Evolutionary conservation across 768 basidiomycete genomes (phyloP).

Genomic region (Suillus hirtellus): DNA sequence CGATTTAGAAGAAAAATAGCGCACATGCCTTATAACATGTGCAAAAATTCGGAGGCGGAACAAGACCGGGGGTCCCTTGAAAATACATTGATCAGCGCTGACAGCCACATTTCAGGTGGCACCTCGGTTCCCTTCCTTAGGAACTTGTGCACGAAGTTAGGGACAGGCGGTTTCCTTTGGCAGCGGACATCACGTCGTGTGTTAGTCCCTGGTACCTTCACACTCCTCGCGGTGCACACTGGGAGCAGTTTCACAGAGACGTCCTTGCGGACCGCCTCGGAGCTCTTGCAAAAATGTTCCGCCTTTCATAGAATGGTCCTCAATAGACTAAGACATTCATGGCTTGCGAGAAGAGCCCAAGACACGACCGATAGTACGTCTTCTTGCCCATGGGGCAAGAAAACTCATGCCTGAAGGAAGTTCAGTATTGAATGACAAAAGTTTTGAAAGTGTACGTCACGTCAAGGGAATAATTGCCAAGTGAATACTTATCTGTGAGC

Average conservation of each 20-base stretch:
- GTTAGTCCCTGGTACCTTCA: constrained; percentile 6
- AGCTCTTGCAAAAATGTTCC: neutral
- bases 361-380: neutral
- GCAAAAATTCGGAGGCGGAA: neutral
- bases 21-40: neutral
- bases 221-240: neutral
- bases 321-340: neutral
- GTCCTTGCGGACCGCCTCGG: neutral
- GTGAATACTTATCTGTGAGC: neutral
- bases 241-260: neutral
- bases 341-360: neutral
- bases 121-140: neutral
- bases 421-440: neutral
- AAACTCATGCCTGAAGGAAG: neutral
- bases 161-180: neutral
- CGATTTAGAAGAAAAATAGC: neutral
- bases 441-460: neutral
- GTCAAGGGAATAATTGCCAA: neutral
- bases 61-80: neutral
- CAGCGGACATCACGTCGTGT: neutral
- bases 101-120: neutral
- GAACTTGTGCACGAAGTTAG: neutral
- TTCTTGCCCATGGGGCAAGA: neutral
- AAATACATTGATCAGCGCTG: neutral
- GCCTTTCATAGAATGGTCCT: neutral